Conservation (phyloP, 768 basidiomycete species). For the Suillus brevipes region DNA sequence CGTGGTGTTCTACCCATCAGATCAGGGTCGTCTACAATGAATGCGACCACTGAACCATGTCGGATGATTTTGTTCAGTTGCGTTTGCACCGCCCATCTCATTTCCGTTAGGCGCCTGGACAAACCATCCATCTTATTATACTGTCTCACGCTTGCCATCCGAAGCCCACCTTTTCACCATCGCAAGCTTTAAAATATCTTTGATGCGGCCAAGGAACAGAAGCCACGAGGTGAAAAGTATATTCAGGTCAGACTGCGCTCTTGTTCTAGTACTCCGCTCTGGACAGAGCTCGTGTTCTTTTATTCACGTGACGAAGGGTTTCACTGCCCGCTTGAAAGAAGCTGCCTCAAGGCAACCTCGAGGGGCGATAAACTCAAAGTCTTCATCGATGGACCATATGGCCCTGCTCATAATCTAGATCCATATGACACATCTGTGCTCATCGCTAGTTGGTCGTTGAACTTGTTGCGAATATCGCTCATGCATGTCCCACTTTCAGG, state of each 20-base stretch:
- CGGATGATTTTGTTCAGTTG: constrained; percentile 46
- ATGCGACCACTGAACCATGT: constrained; percentile 39
- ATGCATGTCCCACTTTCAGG: constrained; percentile 27
- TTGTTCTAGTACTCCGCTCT: constrained; percentile 10
- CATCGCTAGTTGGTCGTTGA: constrained; percentile 41
- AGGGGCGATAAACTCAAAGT: constrained; percentile 39
- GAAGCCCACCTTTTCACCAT: constrained; percentile 64
- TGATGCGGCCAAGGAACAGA: neutral
- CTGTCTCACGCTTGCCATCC: constrained; percentile 45
- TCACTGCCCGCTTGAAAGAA: constrained; percentile 48
- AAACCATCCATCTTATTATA: constrained; percentile 50
- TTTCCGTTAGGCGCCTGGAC: constrained; percentile 54
- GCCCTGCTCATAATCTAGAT: constrained; percentile 38
- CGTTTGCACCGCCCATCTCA: constrained; percentile 41
- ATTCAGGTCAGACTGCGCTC: constrained; percentile 3
- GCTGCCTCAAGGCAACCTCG: constrained; percentile 18
- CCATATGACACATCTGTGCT: constrained; percentile 43
- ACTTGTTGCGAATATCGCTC: neutral
- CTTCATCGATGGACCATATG: constrained; percentile 60
- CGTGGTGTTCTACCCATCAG: constrained; percentile 37
- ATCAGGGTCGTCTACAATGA: constrained; percentile 17
- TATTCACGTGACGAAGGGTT: constrained; percentile 54
- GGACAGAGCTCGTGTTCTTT: constrained; percentile 46
- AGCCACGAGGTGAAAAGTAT: neutral
- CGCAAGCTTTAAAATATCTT: constrained; percentile 31